Percentiles rank a stretch among this genome's conserved stretches.
Conservation (phyloP, 2,329 filamentous ascomycete species). For the Fusarium decemcellulare region DNA sequence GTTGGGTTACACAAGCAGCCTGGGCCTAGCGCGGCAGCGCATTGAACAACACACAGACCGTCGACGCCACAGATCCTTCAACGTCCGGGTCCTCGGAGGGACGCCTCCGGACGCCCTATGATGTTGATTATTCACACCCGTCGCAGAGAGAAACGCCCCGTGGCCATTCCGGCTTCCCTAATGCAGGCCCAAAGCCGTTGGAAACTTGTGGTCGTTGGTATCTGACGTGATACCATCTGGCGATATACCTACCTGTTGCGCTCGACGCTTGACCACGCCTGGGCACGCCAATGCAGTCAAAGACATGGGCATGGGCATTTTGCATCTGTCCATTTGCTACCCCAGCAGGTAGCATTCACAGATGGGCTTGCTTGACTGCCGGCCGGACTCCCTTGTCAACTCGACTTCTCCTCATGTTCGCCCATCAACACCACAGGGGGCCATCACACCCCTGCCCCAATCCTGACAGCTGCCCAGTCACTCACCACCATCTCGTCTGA, state of each 20-base stretch:
- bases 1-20: slow-evolving; percentile 17
- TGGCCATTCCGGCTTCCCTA: background rate
- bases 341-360: slow-evolving; percentile 34
- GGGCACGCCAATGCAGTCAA: background rate
- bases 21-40: slow-evolving; percentile 15
- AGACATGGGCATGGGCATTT: slow-evolving; percentile 7
- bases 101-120: background rate
- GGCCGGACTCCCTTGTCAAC: slow-evolving; percentile 39
- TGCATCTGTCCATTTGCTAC: slow-evolving; percentile 14
- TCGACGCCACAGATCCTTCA: slow-evolving; percentile 12
- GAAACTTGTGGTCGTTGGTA: background rate
- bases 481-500: slow-evolving; percentile 29
- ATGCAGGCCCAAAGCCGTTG: background rate
- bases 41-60: slow-evolving; percentile 17
- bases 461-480: slow-evolving; percentile 5
- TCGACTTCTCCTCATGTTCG: slow-evolving; percentile 37
- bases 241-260: background rate
- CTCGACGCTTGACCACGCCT: background rate
- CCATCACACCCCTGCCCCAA: slow-evolving; percentile 16
- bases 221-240: slow-evolving; percentile 8
- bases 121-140: background rate
- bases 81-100: slow-evolving; percentile 10
- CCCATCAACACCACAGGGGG: slow-evolving; percentile 19
- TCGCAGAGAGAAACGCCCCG: background rate
- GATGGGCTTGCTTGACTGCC: slow-evolving; percentile 16